Base-by-base conservation (phyloP, 352 stramenopile genomes). In the Pythium dissimile region DNA sequence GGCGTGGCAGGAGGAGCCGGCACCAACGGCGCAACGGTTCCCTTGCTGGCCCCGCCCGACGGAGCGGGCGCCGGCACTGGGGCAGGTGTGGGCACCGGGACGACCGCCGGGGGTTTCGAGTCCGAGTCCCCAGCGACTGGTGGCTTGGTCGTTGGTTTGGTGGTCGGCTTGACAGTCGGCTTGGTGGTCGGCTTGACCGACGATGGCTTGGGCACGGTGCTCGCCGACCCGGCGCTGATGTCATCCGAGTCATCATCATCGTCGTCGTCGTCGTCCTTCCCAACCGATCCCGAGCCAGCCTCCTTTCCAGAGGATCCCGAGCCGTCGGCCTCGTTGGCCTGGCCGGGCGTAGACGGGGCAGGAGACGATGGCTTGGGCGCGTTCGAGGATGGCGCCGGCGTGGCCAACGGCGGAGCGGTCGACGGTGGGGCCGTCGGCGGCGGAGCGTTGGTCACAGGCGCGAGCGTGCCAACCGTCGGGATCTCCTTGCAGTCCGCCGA, bases 401-500 rank as follows among this genome's bases (percentile, higher is more conserved):
- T 51, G 9, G 53, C 43, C 38, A 12, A 21, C 4, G 21, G 11
- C 41, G 53, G 28, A 13, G 31, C 20, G 15, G 47, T 37, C 27
- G 30, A 42, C 13, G 56, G 46, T 15, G 56, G 27, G 38, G 56
- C 28, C 1, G 47, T 47, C 20, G 30, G 16, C 26, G 31, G 24
- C 2, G 45, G 20, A 11, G 27, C 28, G 47, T 43, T 45, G 16
- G 37, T 54, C 21, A 43, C 26, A 1, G 56, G 28, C 27, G 54
- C 27, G 18, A 51, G 46, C 45, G 56, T 52, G 18, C 24, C 50
- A 28, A 21, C 48, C 2, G 31, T n/a, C 16, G 21, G 21, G 26
- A 55, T 9, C 32, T 47, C 21, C 34, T 62, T 43, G 31, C 57
- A 64, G 31, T 59, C 39, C 3, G 48, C 48, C 27, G 57, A 64